Conservation (phyloP, 768 basidiomycete species). For the Boletus pseudo-olivaceus region DNA sequence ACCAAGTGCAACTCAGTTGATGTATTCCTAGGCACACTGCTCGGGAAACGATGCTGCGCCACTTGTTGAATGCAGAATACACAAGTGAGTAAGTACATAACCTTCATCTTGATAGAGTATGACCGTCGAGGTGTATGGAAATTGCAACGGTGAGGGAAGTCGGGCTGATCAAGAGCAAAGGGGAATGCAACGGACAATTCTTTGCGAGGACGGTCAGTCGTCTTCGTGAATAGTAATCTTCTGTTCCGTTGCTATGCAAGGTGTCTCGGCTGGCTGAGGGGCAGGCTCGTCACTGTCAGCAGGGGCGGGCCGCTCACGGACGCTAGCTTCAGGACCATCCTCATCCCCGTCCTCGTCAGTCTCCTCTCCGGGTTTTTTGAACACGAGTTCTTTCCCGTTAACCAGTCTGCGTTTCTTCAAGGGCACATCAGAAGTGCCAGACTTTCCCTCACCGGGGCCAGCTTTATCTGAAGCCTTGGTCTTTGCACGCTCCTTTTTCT, state of each 20-base stretch:
- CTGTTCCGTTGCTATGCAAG: constrained; percentile 31
- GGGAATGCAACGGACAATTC: neutral
- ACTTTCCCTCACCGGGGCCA: constrained; percentile 24
- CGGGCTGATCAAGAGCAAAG: neutral
- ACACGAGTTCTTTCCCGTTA: constrained; percentile 68
- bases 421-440: constrained; percentile 37
- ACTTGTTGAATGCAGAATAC: constrained; percentile 5
- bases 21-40: neutral
- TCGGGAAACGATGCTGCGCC: neutral
- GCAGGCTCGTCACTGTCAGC: constrained; percentile 1
- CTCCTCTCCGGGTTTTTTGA: constrained; percentile 51
- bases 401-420: constrained; percentile 81
- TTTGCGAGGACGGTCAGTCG: constrained; percentile 30
- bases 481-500: constrained; percentile 79
- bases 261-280: constrained; percentile 5
- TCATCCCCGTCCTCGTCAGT: constrained; percentile 43
- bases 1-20: neutral
- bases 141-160: neutral
- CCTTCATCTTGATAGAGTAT: constrained; percentile 1
- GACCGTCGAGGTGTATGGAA: neutral
- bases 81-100: neutral
- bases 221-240: constrained; percentile 52
- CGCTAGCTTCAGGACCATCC: neutral
- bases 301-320: neutral
- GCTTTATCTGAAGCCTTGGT: constrained; percentile 33